Evolutionary conservation across 2,329 filamentous ascomycete genomes (phyloP).

Genomic region (Fulvia fulva): DNA sequence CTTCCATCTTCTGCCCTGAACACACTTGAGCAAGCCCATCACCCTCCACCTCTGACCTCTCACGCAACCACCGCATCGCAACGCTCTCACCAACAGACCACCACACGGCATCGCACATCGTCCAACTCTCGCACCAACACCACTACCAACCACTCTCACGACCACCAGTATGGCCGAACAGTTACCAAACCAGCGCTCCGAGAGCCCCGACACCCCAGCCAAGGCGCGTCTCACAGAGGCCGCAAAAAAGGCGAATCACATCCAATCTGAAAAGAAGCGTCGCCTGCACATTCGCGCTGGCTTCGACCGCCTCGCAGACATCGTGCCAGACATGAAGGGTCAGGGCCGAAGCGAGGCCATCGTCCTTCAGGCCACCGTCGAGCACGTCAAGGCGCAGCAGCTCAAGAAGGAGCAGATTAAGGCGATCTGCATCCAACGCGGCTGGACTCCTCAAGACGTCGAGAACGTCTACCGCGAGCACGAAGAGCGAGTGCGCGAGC

Average conservation of each 20-base stretch:
- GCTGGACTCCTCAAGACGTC: slow-evolving; percentile 13
- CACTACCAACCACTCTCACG: not conserved
- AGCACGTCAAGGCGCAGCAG: slow-evolving; percentile 42
- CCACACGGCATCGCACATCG: not conserved
- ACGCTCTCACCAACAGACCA: not conserved
- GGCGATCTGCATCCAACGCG: slow-evolving; percentile 30
- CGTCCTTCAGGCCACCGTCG: slow-evolving; percentile 61
- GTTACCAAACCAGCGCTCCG: not conserved
- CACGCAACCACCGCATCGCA: not conserved
- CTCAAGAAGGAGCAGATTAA: slow-evolving; percentile 35
- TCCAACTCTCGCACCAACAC: not conserved
- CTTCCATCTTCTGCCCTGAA: not conserved
- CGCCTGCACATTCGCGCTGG: slow-evolving; percentile 74
- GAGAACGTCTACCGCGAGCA: slow-evolving; percentile 13
- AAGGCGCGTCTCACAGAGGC: slow-evolving; percentile 64
- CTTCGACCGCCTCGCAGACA: slow-evolving; percentile 73
- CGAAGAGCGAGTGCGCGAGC: slow-evolving; percentile 10
- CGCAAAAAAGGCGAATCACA: slow-evolving; percentile 72
- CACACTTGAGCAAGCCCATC: not conserved
- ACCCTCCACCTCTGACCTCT: not conserved
- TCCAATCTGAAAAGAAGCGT: slow-evolving; percentile 63
- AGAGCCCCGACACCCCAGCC: slow-evolving; percentile 10
- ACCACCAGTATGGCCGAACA: not conserved
- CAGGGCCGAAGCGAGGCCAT: slow-evolving; percentile 81
- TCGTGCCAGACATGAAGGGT: slow-evolving; percentile 78